Percentiles rank a stretch among this genome's conserved stretches.
Conservation (phyloP, 441 rosid species). For the Adansonia rubrostipa region DNA sequence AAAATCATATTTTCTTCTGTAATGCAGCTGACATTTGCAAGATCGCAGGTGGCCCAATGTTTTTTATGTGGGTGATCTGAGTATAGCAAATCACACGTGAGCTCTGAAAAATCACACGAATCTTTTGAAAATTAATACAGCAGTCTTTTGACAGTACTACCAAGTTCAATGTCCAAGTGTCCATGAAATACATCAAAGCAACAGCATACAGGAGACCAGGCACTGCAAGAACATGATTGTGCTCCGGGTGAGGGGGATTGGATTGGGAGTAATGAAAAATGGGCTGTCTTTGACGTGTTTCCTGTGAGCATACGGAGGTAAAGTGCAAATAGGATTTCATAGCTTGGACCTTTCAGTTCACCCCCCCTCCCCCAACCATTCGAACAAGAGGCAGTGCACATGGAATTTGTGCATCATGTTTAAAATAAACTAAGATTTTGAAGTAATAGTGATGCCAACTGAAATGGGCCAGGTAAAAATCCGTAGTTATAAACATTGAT, state of each 20-base stretch:
- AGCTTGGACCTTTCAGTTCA: background rate
- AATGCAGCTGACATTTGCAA: no score
- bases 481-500: no score
- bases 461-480: no score
- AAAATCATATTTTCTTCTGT: no score
- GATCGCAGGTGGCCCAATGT: background rate
- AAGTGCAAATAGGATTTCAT: background rate
- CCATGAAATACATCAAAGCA: no score
- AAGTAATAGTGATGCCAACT: no score
- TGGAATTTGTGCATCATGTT: background rate
- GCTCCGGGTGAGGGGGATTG: background rate
- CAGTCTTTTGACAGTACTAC: background rate
- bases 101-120: background rate
- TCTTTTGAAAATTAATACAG: no score
- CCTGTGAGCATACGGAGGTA: background rate
- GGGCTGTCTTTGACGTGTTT: background rate
- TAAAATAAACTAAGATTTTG: background rate
- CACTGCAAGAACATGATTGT: no score
- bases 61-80: background rate
- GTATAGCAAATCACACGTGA: background rate
- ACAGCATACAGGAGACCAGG: no score
- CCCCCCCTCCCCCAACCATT: background rate
- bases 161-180: background rate
- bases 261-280: background rate
- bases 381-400: background rate